Evolutionary conservation across 2,329 filamentous ascomycete genomes (phyloP), one percentile per base, ranked within the genome.

Genomic region (Diaporthe ilicicola): DNA sequence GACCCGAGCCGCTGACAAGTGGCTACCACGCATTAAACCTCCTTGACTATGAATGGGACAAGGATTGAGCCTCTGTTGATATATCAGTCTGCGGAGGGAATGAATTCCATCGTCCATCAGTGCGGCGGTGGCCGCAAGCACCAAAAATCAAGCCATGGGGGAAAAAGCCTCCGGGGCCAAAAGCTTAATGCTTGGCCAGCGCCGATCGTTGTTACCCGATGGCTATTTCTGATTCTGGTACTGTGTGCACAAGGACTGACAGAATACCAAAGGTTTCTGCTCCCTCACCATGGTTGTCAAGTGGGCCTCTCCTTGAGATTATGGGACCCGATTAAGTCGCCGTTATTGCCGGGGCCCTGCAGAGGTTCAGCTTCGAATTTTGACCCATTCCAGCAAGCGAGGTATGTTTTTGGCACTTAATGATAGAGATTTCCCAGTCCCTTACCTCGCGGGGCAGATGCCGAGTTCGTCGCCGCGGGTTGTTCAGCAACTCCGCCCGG

Each of bases 91-190:
- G n/a, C n/a, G 44, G 27, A 61, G 29, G 39, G 22, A 44, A 22
- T 39, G 22, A 44, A n/a, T 29, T 29, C 37, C 19, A 22, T 51
- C 24, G 62, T 42, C 50, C 13, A 42, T 53, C 22, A 37, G 8
- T 8, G 29, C 9, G 37, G 27, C 13, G 17, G 29, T 34, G 54
- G 62, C 64, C 48, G 19, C 55, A 24, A 44, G 39, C 50, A 59
- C 61, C 51, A 51, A n/a, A 46, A 56, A 42, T 46, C 39, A 59
- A 56, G 56, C 67, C 66, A 66, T 39, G 66, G 42, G 37, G 42
- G 13, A 66, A 56, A 68, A 51, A 51, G n/a, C 34, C 50, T 70
- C 59, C 66, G 59, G 66, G 61, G 70, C 42, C 44, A 71, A 61
- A 69, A 54, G 66, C 66, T 64, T 62, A 66, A 70, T 59, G 59